These are phyloP conservation scores for Diaporthe batatas DNA, from an alignment of 2,329 filamentous ascomycete species.

Conservation along the genomic window DNA sequence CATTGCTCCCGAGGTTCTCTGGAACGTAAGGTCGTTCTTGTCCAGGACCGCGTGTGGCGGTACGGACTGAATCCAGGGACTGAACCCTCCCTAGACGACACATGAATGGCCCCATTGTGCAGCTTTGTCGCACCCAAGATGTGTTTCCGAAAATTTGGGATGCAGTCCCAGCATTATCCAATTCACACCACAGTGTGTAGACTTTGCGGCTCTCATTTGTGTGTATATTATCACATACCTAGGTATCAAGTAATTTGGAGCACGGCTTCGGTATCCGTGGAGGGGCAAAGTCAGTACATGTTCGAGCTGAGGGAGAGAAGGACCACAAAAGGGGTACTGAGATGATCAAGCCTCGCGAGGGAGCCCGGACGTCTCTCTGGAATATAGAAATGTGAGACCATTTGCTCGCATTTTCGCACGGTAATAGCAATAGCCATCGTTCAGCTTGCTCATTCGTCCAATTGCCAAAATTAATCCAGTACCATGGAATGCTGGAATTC, in stretches of 20 bases:
- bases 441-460: not conserved
- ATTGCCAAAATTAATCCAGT: not conserved
- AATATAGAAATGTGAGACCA: not conserved
- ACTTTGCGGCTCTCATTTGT: not conserved
- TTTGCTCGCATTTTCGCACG: not conserved
- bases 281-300: not conserved
- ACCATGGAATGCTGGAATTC: not conserved
- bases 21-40: not conserved
- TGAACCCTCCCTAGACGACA: not conserved
- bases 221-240: not conserved
- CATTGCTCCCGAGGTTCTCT: not conserved
- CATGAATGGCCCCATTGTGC: not conserved
- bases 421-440: not conserved
- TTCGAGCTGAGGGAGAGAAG: not conserved
- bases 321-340: not conserved
- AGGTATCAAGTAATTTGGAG: not conserved
- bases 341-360: not conserved
- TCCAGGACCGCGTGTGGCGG: not conserved
- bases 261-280: not conserved
- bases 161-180: not conserved
- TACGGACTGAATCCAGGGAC: not conserved
- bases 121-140: not conserved
- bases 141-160: not conserved
- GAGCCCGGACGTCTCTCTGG: not conserved
- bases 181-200: not conserved